phyloP scores from a whole-genome alignment of 306 rosid genomes.

The Acacia confusa region DNA sequence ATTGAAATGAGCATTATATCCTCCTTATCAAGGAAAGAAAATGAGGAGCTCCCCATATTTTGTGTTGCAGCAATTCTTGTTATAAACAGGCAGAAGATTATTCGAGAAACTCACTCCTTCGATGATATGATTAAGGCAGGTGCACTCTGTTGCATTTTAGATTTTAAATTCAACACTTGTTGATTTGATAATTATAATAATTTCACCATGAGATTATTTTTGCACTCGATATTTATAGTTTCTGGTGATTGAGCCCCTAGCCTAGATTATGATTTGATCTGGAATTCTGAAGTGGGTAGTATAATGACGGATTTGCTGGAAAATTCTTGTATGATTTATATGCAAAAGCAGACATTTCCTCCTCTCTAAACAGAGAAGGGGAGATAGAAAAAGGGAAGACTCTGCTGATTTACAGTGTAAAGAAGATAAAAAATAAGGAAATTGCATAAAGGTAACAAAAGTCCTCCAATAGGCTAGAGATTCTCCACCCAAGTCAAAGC shows the following conservation, averaged over 20 bases:
- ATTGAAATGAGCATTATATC: constrained; percentile 47
- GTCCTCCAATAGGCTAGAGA: not conserved
- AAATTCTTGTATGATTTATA: not conserved
- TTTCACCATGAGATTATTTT: not conserved
- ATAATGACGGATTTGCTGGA: not conserved
- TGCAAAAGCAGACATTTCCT: not conserved
- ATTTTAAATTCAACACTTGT: not conserved
- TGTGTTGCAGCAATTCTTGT: constrained; percentile 88
- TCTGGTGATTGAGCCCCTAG: not conserved
- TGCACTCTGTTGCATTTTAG: constrained; percentile 31
- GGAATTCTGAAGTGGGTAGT: not conserved
- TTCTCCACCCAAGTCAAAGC: not conserved
- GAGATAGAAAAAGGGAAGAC: not conserved
- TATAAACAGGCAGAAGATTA: constrained; percentile 77
- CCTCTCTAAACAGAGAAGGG: not conserved
- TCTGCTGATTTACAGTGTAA: not conserved
- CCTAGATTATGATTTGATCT: not conserved
- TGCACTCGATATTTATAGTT: not conserved
- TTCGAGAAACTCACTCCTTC: constrained; percentile 75
- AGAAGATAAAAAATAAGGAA: not conserved
- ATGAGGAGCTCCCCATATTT: constrained; percentile 73
- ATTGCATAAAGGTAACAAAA: not conserved
- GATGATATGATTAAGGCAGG: constrained; percentile 93
- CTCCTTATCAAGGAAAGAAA: constrained; percentile 62
- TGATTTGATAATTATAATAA: not conserved